Evolutionary conservation across 768 basidiomycete genomes (phyloP).

Genomic region (Mrakia blollopis): DNA sequence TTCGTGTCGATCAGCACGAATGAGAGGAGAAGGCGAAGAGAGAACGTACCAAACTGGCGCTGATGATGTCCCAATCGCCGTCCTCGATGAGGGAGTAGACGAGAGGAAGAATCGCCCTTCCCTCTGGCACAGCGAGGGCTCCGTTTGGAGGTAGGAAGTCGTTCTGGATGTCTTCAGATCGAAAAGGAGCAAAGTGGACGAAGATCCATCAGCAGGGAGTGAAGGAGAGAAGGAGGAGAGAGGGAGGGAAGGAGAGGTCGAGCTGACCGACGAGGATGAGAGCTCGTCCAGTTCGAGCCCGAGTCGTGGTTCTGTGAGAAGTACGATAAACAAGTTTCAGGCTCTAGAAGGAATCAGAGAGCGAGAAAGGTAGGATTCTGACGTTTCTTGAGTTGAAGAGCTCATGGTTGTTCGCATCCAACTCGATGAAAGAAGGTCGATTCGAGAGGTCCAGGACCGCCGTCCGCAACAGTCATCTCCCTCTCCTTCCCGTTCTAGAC

Average conservation of each 20-base stretch:
- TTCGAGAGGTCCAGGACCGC: no score
- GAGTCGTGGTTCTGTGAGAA: background rate
- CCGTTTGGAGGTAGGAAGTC: constrained; percentile 69
- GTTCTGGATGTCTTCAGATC: constrained; percentile 61
- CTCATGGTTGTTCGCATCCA: background rate
- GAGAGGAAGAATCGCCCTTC: constrained; percentile 54
- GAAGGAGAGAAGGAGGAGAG: background rate
- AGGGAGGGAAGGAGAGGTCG: background rate
- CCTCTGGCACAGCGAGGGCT: constrained; percentile 64
- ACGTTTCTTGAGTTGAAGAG: background rate
- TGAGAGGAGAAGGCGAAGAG: background rate
- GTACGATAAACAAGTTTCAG: background rate
- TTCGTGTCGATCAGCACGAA: constrained; percentile 2
- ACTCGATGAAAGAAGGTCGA: background rate
- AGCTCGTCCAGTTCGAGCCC: background rate
- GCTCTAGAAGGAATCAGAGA: background rate
- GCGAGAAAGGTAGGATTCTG: background rate
- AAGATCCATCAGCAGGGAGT: background rate
- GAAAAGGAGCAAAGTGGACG: no score
- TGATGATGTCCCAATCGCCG: constrained; percentile 44
- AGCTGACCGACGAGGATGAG: constrained; percentile 28
- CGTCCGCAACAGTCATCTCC: background rate
- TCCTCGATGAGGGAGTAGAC: constrained; percentile 56
- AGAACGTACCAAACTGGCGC: constrained; percentile 46
- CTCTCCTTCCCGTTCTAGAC: background rate